phyloP scores from a whole-genome alignment of 176 grass and related monocot species.

The Chloris gayana region DNA sequence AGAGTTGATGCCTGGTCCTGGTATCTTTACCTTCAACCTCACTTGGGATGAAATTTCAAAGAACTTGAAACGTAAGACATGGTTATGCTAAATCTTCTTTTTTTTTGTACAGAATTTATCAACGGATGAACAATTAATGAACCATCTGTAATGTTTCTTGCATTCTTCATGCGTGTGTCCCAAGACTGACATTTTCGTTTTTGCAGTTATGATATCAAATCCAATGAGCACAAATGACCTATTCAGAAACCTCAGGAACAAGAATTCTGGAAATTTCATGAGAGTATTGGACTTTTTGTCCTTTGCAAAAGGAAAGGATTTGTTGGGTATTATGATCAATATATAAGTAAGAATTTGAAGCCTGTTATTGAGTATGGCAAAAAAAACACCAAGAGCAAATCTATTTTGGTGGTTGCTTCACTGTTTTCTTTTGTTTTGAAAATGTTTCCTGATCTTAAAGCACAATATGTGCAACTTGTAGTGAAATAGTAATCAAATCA shows the following conservation, averaged over 20 bases:
- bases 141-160: constrained; percentile 13
- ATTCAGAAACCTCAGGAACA: constrained; percentile 65
- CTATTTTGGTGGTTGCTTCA: background rate
- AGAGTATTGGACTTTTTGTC: constrained; percentile 78
- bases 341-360: constrained; percentile 72
- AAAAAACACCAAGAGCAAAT: background rate
- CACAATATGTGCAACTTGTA: too few relatives aligned
- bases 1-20: constrained; percentile 47
- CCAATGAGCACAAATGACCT: background rate
- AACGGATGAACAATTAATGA: background rate
- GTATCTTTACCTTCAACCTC: constrained; percentile 87
- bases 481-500: too few relatives aligned
- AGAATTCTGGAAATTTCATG: constrained; percentile 71
- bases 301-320: constrained; percentile 66
- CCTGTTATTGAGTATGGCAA: too few relatives aligned
- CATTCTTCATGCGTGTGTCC: constrained; percentile 12
- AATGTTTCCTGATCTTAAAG: too few relatives aligned
- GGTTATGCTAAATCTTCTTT: background rate
- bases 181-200: constrained; percentile 28
- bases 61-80: constrained; percentile 65
- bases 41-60: constrained; percentile 73
- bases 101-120: background rate
- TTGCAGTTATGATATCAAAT: constrained; percentile 69
- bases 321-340: constrained; percentile 72
- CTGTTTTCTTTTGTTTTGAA: too few relatives aligned